Conservation (phyloP, 768 basidiomycete genomes). For the Austroboletus eburneus region DNA sequence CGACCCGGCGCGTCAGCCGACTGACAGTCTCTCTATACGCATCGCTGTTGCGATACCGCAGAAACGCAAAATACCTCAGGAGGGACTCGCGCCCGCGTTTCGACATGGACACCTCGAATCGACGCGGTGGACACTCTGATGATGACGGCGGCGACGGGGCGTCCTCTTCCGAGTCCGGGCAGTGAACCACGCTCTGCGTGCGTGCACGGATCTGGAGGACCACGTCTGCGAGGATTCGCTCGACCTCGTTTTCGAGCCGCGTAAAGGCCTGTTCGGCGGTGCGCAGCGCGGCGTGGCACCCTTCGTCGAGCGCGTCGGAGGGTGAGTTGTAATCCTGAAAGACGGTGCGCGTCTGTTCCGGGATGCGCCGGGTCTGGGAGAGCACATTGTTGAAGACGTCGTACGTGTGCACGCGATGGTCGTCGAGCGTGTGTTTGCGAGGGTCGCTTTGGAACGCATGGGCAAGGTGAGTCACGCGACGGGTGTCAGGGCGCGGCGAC, state of each 20-base stretch:
- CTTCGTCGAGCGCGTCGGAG: slow-evolving; percentile 29
- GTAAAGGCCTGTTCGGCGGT: slow-evolving; percentile 43
- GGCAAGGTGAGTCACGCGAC: background rate
- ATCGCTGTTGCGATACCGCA: slow-evolving; percentile 54
- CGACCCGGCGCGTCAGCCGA: slow-evolving; percentile 22
- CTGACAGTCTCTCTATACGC: slow-evolving; percentile 40
- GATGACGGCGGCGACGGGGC: too few relatives aligned
- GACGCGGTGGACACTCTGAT: too few relatives aligned
- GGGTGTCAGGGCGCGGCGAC: background rate
- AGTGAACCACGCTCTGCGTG: background rate
- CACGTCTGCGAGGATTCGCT: slow-evolving; percentile 35
- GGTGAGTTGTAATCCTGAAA: slow-evolving; percentile 46
- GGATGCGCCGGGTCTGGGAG: slow-evolving; percentile 40
- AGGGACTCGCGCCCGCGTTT: slow-evolving; percentile 35
- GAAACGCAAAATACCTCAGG: slow-evolving; percentile 49
- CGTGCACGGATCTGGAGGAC: slow-evolving; percentile 31
- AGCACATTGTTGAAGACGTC: slow-evolving; percentile 50
- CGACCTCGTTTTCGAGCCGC: slow-evolving; percentile 41
- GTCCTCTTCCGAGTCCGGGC: too few relatives aligned
- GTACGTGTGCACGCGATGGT: slow-evolving; percentile 47
- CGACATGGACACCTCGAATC: slow-evolving; percentile 20
- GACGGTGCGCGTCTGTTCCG: slow-evolving; percentile 32
- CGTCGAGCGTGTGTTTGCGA: slow-evolving; percentile 29
- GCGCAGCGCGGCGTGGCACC: slow-evolving; percentile 34
- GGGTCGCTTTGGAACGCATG: slow-evolving; percentile 16